These are phyloP conservation scores for Gossypium schwendimanii DNA, from an alignment of 441 rosid species.

Conservation along the genomic window DNA sequence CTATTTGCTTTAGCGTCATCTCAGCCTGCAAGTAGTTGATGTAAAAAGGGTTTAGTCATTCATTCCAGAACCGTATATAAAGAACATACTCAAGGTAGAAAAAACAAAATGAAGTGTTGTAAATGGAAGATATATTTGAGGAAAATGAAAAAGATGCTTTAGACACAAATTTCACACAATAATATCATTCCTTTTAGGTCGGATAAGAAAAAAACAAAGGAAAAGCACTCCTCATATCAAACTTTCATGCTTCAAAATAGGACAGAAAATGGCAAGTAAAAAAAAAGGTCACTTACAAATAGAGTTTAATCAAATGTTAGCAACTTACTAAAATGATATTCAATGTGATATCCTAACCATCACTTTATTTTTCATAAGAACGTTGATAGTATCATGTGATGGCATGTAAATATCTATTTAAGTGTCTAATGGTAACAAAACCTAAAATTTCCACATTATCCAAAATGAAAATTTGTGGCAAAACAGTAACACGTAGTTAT, in stretches of 20 bases:
- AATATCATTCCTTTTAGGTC: neutral
- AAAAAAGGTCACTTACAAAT: neutral
- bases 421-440: neutral
- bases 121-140: neutral
- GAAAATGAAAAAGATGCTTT: neutral
- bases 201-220: neutral
- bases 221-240: neutral
- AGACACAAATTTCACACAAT: neutral
- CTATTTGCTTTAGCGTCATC: conserved; percentile 83
- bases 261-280: neutral
- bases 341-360: neutral
- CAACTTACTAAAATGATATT: neutral
- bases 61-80: neutral
- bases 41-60: neutral
- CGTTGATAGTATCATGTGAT: neutral
- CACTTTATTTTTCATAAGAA: too few species aligned
- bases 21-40: conserved; percentile 58
- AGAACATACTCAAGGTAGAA: neutral
- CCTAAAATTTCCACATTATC: neutral
- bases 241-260: neutral
- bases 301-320: neutral
- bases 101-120: neutral
- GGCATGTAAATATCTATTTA: neutral
- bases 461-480: neutral
- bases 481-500: neutral